Base-by-base conservation (phyloP, 1,284 basidiomycete genomes). In the Trichosporon sp. region DNA sequence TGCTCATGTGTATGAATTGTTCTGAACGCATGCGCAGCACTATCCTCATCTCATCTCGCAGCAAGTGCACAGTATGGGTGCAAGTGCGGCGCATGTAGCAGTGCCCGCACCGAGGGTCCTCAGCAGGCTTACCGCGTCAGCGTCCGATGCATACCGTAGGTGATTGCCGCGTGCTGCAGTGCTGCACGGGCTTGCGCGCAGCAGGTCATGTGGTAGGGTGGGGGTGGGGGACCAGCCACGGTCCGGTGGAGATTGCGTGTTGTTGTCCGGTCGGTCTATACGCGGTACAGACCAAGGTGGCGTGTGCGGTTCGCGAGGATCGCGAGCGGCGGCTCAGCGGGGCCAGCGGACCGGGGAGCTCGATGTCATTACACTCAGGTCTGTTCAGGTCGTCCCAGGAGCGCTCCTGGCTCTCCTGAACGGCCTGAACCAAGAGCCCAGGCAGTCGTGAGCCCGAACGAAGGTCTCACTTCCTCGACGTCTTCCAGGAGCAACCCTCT, bases 141-240 rank as follows among this genome's bases (percentile, higher is more conserved):
- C 51, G 51, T 54, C 51, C 5, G 35, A 51, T 48, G 51, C 51
- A 54, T 54, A 54, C 51, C 51, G 19, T 54, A 26, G 51, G 51
- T 54, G 51, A 54, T 19, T 54, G n/a, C 48, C 40, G 40, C 40
- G 26, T 26, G 26, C 26, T 26, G 26, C 26, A 26, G 26, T 26
- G 26, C 26, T 46, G 43, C 51, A n/a, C 21, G 2, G 8, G 16
- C 48, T 26, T 26, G 10, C 51, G 16, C 51, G 51, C 51, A 54
- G 51, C 19, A 54, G 51, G 16, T 19, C 51, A 54, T 54, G 51
- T 54, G 51, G 51, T 19, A n/a, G 16, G 51, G 51, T 46, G 51
- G 51, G 21, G 51, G 51, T 54, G 51, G 51, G 51, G 51, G 51
- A 54, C 51, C 10, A 40, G 26, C 26, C 26, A 26, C 26, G 26